Evolutionary conservation across 2,329 filamentous ascomycete genomes (phyloP).

Genomic region (Remersonia thermophila): DNA sequence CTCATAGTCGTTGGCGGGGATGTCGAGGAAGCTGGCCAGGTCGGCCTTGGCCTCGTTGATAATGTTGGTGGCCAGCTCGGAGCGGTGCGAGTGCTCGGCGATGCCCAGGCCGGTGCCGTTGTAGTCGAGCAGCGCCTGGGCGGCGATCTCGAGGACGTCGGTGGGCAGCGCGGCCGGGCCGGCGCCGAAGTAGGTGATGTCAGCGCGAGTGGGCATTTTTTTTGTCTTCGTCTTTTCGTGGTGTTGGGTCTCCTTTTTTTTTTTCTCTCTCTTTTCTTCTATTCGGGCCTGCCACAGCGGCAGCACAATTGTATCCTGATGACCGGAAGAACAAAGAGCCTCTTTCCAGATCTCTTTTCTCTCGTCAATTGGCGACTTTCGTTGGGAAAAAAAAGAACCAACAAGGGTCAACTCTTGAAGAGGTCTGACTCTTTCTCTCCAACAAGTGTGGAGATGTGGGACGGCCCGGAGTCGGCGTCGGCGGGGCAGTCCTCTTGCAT

Average conservation of each 20-base stretch:
- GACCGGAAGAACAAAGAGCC: no score
- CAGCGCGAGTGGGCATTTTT: conserved; percentile 57
- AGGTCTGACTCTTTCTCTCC: no score
- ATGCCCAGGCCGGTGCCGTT: conserved; percentile 70
- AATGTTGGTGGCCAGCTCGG: conserved; percentile 63
- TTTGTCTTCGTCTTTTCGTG: background rate
- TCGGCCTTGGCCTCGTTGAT: conserved; percentile 67
- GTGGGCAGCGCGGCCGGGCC: conserved; percentile 82
- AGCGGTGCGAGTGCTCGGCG: conserved; percentile 84
- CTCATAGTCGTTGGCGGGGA: conserved; percentile 70
- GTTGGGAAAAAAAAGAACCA: no score
- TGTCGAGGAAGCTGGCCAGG: conserved; percentile 61
- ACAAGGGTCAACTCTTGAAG: no score
- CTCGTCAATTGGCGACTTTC: no score
- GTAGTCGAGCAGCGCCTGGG: conserved; percentile 70
- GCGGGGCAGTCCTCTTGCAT: no score
- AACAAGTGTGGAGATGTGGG: no score
- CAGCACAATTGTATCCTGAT: no score
- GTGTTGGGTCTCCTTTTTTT: background rate
- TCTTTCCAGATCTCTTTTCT: no score
- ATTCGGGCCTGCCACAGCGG: no score
- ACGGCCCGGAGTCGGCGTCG: no score
- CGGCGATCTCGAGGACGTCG: conserved; percentile 63
- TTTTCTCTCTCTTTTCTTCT: background rate
- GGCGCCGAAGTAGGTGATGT: conserved; percentile 79